Evolutionary conservation across 73 alveolate species (phyloP), one percentile per base, ranked within the genome.

Genomic region (Paramecium biaurelia): DNA sequence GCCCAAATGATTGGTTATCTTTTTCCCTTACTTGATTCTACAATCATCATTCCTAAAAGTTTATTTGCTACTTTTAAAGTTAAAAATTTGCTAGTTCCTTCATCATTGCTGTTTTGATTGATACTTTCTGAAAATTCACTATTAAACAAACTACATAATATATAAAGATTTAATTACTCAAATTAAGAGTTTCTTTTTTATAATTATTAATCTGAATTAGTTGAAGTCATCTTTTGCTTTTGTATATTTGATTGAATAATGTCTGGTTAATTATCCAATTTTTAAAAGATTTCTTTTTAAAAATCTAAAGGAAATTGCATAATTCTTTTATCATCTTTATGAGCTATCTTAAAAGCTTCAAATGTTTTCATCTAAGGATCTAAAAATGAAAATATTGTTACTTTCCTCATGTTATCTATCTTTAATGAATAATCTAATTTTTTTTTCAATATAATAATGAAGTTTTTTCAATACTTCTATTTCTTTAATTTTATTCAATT

Each of bases 51-150:
- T 42, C 90, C 90, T 45, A 79, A 20, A 12, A 79, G 74, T 79
- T 45, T 79, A 79, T 79, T 79, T 5, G 90, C 90, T 7, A 79
- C 90, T 79, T 79, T 79, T 57, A 79, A 37, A 20, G 90, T 79
- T 5, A 79, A 24, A 45, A 79, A 79, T 42, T 79, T 79, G 45
- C 74, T 79, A 6, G 90, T 43, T 20, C 90, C 90, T 26, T 79
- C 76, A 9, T 79, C 90, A 41, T 79, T 79, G 1, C n/a, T 45
- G 1, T 79, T 20, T 30, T 23, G 12, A 43, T 38, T 43, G 11
- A 79, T 24, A 23, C 76, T 79, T 24, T 79, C 38, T 79, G 90
- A 79, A 18, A 79, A 30, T 14, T 79, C 90, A 43, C 47, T 79
- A 45, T 24, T 21, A 79, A 24, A 74, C 21, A 41, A 41, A 74